phyloP scores from a whole-genome alignment of 768 basidiomycete genomes.

The Boletus pseudo-olivaceus region DNA sequence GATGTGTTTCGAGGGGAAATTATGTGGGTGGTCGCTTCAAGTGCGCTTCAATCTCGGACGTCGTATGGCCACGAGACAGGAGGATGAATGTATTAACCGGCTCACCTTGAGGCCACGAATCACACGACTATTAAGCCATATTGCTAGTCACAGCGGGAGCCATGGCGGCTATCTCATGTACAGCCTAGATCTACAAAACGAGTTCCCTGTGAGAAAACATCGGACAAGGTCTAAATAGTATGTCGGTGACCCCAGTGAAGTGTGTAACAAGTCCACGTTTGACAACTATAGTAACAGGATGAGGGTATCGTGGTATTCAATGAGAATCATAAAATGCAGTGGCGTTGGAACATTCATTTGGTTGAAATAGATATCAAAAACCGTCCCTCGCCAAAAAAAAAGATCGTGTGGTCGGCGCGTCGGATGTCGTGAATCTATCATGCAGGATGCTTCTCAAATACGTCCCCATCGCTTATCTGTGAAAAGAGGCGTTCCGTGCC shows the following conservation, averaged over 20 bases:
- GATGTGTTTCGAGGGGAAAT: background rate
- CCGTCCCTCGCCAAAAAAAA: constrained; percentile 16
- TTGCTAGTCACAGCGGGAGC: background rate
- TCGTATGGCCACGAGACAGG: background rate
- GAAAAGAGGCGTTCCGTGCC: constrained; percentile 5
- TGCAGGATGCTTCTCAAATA: constrained; percentile 13
- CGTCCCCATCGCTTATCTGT: constrained; percentile 10
- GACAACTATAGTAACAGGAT: constrained; percentile 29
- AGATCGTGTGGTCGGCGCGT: constrained; percentile 15
- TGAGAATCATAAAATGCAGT: constrained; percentile 29
- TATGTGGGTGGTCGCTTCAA: background rate
- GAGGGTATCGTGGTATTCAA: constrained; percentile 35
- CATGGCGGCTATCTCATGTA: constrained; percentile 3
- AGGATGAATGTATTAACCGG: constrained; percentile 8
- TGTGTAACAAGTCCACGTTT: constrained; percentile 24
- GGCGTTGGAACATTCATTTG: constrained; percentile 26
- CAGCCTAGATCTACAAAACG: constrained; percentile 22
- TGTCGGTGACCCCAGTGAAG: constrained; percentile 14
- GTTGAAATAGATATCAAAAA: constrained; percentile 30
- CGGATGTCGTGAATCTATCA: constrained; percentile 27
- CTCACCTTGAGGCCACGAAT: background rate
- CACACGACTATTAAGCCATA: background rate
- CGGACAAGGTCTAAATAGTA: constrained; percentile 15
- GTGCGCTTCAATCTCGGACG: background rate
- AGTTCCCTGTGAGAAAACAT: constrained; percentile 9